Evolutionary conservation across 495 filamentous ascomycete genomes (phyloP).

Genomic region (Penicillium bialowiezense): DNA sequence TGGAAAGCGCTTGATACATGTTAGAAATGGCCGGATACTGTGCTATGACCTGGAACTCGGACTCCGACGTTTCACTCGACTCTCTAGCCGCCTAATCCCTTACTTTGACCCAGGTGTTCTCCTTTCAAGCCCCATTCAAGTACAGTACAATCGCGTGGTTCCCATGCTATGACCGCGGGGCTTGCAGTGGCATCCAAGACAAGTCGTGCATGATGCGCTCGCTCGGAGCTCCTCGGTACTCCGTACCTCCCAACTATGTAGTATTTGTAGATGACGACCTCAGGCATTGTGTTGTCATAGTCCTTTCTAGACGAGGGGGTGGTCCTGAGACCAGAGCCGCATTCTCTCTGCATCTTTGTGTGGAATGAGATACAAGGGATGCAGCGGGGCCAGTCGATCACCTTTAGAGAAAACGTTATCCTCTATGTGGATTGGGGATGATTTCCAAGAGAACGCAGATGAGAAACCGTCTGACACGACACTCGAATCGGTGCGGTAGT

Average conservation of each 20-base stretch:
- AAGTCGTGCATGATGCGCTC: slow-evolving; percentile 2
- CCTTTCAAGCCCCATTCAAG: not conserved
- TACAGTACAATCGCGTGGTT: slow-evolving; percentile 12
- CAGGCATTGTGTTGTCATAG: not conserved
- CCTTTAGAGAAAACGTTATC: slow-evolving; percentile 46
- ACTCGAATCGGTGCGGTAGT: slow-evolving; percentile 54
- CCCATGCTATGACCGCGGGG: slow-evolving; percentile 13
- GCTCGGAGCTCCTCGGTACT: not conserved
- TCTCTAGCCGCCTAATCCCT: slow-evolving; percentile 13
- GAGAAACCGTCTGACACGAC: slow-evolving; percentile 34
- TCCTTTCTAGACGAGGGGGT: slow-evolving; percentile 17
- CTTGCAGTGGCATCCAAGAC: not conserved
- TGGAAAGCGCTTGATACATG: not conserved
- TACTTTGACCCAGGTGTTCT: slow-evolving; percentile 17
- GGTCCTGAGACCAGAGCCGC: slow-evolving; percentile 57
- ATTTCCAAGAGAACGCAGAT: slow-evolving; percentile 66
- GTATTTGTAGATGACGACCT: not conserved
- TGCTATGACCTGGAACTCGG: slow-evolving; percentile 8
- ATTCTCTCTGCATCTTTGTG: slow-evolving; percentile 62
- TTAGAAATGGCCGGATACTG: not conserved
- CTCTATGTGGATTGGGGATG: slow-evolving; percentile 45
- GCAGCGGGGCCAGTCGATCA: slow-evolving; percentile 54
- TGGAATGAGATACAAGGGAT: slow-evolving; percentile 86
- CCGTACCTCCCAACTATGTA: not conserved
- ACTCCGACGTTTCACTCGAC: slow-evolving; percentile 7